A percentile compares a stretch with the other conserved stretches of the same genome.
Conservation (phyloP, 129 eudicot species). For the Smallanthus sonchifolius region DNA sequence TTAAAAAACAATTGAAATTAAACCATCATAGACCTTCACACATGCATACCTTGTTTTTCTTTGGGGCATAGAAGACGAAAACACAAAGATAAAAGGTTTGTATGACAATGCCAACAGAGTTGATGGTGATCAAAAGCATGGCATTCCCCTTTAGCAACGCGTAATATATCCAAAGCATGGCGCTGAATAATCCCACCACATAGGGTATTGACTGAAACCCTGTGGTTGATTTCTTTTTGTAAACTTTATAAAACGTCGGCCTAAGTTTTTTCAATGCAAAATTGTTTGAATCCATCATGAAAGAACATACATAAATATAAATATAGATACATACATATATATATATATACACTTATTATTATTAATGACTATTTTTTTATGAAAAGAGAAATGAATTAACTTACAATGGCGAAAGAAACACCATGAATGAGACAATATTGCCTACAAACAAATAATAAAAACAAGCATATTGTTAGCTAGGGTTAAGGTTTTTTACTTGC, state of each 20-base stretch:
- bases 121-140: constrained; percentile 74
- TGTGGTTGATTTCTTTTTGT: constrained; percentile 79
- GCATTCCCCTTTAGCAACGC: constrained; percentile 65
- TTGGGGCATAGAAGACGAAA: constrained; percentile 64
- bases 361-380: background rate
- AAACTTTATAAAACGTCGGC: constrained; percentile 77
- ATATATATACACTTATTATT: background rate
- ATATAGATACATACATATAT: background rate
- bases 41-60: constrained; percentile 42
- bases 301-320: background rate
- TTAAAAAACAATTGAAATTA: background rate
- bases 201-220: constrained; percentile 85
- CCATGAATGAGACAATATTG: constrained; percentile 65
- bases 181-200: constrained; percentile 71
- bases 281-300: background rate
- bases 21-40: background rate
- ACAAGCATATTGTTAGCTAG: background rate
- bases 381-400: constrained; percentile 9
- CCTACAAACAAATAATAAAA: constrained; percentile 36
- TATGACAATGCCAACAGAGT: constrained; percentile 65
- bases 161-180: constrained; percentile 85
- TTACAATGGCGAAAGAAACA: constrained; percentile 81
- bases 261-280: constrained; percentile 23
- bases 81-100: constrained; percentile 59
- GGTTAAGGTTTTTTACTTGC: constrained; percentile 3